phyloP scores from a whole-genome alignment of 768 basidiomycete species.

The Tulasnella sp. region DNA sequence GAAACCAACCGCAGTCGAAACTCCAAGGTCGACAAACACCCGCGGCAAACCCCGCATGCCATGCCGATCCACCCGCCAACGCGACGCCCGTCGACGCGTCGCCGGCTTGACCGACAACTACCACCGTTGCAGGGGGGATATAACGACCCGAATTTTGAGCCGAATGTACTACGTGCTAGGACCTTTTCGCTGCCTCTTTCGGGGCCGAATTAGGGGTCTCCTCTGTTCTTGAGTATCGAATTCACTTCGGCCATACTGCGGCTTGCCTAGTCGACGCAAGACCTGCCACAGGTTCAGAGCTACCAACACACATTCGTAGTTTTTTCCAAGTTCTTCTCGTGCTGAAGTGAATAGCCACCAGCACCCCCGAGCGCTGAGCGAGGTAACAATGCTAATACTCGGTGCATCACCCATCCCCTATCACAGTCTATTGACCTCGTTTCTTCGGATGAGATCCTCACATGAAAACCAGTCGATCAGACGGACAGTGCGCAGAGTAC shows the following conservation, averaged over 20 bases:
- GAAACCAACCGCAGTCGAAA: constrained; percentile 5
- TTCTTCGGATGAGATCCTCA: too few relatives aligned
- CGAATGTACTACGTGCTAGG: too few relatives aligned
- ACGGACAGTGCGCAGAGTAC: neutral
- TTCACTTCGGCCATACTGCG: too few relatives aligned
- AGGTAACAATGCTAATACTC: neutral
- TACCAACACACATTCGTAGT: neutral
- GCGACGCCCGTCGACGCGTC: neutral
- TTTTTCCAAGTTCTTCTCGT: neutral
- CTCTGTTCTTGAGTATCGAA: too few relatives aligned
- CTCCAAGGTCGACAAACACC: constrained; percentile 1
- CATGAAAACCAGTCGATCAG: too few relatives aligned
- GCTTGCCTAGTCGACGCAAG: too few relatives aligned
- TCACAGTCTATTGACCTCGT: neutral
- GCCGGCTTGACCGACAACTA: neutral
- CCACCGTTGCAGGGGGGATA: too few relatives aligned
- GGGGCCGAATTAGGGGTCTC: too few relatives aligned
- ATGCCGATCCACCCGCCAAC: neutral
- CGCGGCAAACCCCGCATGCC: neutral
- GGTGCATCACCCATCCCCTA: neutral
- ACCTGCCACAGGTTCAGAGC: too few relatives aligned
- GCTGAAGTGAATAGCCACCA: neutral
- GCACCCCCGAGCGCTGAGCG: neutral
- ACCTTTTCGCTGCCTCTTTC: too few relatives aligned
- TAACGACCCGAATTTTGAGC: too few relatives aligned